A percentile compares a stretch with the other conserved stretches of the same genome.
phyloP scores from a whole-genome alignment of 208 protist genomes.

The Acanthamoeba triangularis region DNA sequence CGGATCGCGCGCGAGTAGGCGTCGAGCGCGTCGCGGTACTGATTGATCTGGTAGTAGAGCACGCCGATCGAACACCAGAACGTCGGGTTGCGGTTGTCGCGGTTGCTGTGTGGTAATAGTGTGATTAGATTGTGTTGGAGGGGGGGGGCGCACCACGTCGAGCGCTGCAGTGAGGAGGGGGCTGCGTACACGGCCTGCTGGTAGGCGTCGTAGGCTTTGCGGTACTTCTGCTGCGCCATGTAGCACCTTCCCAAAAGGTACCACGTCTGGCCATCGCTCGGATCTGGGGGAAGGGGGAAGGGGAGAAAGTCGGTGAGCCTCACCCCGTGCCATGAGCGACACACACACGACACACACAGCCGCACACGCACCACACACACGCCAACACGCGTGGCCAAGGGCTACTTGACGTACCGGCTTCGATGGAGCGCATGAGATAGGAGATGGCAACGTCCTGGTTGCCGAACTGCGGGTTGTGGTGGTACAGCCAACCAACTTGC shows the following conservation, averaged over 20 bases:
- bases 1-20: slow-evolving; percentile 90
- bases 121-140: too few species aligned
- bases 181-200: slow-evolving; percentile 89
- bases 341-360: too few species aligned
- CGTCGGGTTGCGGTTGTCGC: slow-evolving; percentile 89
- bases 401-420: slow-evolving; percentile 55
- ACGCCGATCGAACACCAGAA: slow-evolving; percentile 93
- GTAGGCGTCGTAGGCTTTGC: slow-evolving; percentile 90
- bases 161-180: background rate
- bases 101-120: slow-evolving; percentile 66
- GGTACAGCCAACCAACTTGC: slow-evolving; percentile 90
- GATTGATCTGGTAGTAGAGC: slow-evolving; percentile 91
- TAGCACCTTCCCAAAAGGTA: slow-evolving; percentile 91
- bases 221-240: slow-evolving; percentile 89
- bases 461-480: slow-evolving; percentile 83
- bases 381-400: background rate
- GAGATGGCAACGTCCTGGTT: slow-evolving; percentile 85
- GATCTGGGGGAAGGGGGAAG: slow-evolving; percentile 72
- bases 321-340: background rate
- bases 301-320: slow-evolving; percentile 17
- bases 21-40: slow-evolving; percentile 91
- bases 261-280: slow-evolving; percentile 89
- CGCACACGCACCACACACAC: too few species aligned
- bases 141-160: too few species aligned
- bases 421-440: slow-evolving; percentile 85